These are phyloP conservation scores for Thelonectria discophora DNA, from an alignment of 2,329 filamentous ascomycete species.

Conservation along the genomic window DNA sequence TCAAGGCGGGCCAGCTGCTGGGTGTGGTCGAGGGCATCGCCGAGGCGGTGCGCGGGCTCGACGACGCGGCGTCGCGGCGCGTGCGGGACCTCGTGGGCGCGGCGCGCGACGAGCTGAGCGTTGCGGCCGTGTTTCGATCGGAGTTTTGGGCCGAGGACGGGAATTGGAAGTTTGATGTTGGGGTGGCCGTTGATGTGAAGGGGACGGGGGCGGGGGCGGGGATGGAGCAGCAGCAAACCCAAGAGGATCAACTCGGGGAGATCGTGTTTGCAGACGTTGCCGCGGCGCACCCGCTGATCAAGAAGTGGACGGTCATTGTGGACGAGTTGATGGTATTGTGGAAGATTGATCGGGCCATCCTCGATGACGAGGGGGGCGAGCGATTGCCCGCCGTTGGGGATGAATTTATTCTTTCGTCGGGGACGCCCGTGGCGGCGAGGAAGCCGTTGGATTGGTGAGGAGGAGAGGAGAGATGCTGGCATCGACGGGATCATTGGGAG, in stretches of 20 bases:
- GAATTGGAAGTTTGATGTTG: conserved; percentile 72
- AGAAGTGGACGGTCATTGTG: conserved; percentile 63
- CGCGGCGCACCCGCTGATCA: conserved; percentile 71
- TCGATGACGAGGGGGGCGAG: conserved; percentile 46
- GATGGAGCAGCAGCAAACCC: conserved; percentile 51
- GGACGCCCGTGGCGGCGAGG: conserved; percentile 37
- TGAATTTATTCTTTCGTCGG: conserved; percentile 40
- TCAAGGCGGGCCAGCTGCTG: conserved; percentile 76
- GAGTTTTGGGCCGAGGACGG: conserved; percentile 77
- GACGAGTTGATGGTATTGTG: conserved; percentile 46
- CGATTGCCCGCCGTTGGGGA: conserved; percentile 42
- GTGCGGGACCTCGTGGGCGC: conserved; percentile 51
- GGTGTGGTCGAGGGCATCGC: conserved; percentile 80
- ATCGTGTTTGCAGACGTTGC: conserved; percentile 71
- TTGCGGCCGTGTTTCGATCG: conserved; percentile 68
- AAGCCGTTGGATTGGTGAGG: conserved; percentile 53
- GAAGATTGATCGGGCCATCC: conserved; percentile 46
- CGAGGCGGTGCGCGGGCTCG: conserved; percentile 52
- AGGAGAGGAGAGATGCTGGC: neutral
- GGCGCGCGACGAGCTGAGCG: conserved; percentile 68
- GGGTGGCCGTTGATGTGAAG: conserved; percentile 49
- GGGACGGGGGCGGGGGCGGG: conserved; percentile 16
- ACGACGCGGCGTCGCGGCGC: conserved; percentile 36
- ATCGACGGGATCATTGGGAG: too few relatives aligned
- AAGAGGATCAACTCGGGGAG: conserved; percentile 42